Percentiles rank a stretch among this genome's conserved stretches.
Evolutionary conservation across 352 stramenopile genomes (phyloP).

Genomic region (Nothophytophthora sp.): DNA sequence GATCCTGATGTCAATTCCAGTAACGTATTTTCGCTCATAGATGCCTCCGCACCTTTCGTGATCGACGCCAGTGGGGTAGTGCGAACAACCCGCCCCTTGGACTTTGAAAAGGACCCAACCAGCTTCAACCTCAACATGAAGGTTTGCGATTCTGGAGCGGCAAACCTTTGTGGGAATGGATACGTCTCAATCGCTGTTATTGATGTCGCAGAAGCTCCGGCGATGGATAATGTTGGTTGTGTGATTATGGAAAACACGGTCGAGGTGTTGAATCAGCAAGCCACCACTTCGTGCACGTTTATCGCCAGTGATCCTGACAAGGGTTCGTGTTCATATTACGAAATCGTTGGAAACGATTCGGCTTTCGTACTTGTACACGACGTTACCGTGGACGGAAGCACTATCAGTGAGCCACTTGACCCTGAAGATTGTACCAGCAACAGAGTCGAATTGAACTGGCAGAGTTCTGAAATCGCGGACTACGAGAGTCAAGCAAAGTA

Average conservation of each 20-base stretch:
- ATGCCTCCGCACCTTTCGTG: conserved; percentile 20
- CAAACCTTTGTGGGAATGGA: conserved; percentile 35
- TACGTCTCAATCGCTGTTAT: conserved; percentile 32
- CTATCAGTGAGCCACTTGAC: not conserved
- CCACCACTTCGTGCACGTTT: conserved; percentile 30
- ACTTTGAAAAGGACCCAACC: conserved; percentile 46
- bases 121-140: conserved; percentile 38
- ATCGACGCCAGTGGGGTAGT: conserved; percentile 28
- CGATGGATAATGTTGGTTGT: conserved; percentile 29
- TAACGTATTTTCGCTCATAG: conserved; percentile 27
- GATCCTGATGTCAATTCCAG: conserved; percentile 36
- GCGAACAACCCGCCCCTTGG: conserved; percentile 34
- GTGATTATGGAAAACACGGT: conserved; percentile 48
- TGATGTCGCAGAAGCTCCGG: conserved; percentile 40
- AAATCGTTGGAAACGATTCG: conserved; percentile 21
- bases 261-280: conserved; percentile 15
- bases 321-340: conserved; percentile 46
- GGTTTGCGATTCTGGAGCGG: conserved; percentile 38
- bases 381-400: not conserved
- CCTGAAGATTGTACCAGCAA: conserved; percentile 7
- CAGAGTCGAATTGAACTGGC: conserved; percentile 14
- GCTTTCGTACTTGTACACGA: conserved; percentile 13
- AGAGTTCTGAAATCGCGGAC: conserved; percentile 15
- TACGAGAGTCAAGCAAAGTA: conserved; percentile 42
- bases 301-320: conserved; percentile 41